Evolutionary conservation across 352 stramenopile species (phyloP).

Genomic region (Pythium sp.): DNA sequence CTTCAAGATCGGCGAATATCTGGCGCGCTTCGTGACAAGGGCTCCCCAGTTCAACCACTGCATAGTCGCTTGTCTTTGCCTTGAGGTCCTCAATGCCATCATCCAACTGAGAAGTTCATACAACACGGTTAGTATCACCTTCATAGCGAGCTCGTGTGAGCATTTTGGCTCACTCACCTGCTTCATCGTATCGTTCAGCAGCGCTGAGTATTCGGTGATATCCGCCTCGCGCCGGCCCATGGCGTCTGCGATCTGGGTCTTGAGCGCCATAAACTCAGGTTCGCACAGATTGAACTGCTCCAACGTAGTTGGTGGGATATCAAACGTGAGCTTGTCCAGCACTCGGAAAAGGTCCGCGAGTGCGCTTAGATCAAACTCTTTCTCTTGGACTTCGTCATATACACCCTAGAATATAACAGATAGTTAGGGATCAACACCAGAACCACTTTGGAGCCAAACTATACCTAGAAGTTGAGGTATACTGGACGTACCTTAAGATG

Average conservation of each 20-base stretch:
- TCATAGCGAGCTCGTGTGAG: background rate
- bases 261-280: constrained; percentile 43
- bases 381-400: constrained; percentile 40
- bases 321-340: constrained; percentile 33
- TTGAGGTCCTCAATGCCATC: constrained; percentile 26
- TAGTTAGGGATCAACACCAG: background rate
- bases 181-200: constrained; percentile 22
- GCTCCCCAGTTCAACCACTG: constrained; percentile 29
- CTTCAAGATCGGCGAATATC: constrained; percentile 24
- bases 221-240: constrained; percentile 28
- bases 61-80: constrained; percentile 27
- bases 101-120: background rate
- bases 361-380: constrained; percentile 48
- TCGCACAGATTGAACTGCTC: constrained; percentile 38
- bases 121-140: background rate
- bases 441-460: constrained; percentile 13
- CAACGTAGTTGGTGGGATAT: constrained; percentile 22
- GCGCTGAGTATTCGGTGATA: constrained; percentile 25
- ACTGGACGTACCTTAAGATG: constrained; percentile 34
- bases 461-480: background rate
- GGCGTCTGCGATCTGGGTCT: constrained; percentile 29
- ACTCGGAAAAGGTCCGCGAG: constrained; percentile 39
- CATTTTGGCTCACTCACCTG: constrained; percentile 9
- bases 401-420: constrained; percentile 30
- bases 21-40: constrained; percentile 31